Evolutionary conservation across 257 asterid genomes (phyloP).

Genomic region (Solanum paucissectum): DNA sequence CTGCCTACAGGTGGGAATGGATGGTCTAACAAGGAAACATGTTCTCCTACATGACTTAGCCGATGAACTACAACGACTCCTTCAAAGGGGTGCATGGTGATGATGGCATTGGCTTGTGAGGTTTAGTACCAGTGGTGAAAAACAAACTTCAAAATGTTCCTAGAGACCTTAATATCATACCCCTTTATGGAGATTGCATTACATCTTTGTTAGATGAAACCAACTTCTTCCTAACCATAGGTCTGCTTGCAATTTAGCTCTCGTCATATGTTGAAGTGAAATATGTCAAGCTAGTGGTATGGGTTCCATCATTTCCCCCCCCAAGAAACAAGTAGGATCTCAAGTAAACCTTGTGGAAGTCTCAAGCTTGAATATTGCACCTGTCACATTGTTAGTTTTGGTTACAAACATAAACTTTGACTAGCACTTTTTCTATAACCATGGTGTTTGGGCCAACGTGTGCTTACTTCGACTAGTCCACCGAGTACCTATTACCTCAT

Average conservation of each 20-base stretch:
- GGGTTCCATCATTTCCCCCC: neutral
- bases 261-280: neutral
- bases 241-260: neutral
- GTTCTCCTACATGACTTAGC: constrained; percentile 24
- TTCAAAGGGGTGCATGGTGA: constrained; percentile 8
- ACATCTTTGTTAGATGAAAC: neutral
- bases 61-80: constrained; percentile 15
- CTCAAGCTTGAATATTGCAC: neutral
- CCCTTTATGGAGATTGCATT: neutral
- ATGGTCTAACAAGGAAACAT: constrained; percentile 25
- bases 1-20: constrained; percentile 28
- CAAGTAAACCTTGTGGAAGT: neutral
- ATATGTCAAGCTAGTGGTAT: neutral
- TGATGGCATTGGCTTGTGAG: constrained; percentile 11
- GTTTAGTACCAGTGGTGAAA: neutral
- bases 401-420: neutral
- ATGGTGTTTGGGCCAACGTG: neutral
- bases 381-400: neutral
- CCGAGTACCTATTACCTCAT: neutral
- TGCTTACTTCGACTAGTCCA: neutral
- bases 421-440: neutral
- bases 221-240: neutral
- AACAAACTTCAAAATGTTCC: neutral
- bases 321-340: neutral
- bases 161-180: neutral